Evolutionary conservation across 371 early-diverging fungal species (phyloP).

Genomic region (Rhizopus delemar): DNA sequence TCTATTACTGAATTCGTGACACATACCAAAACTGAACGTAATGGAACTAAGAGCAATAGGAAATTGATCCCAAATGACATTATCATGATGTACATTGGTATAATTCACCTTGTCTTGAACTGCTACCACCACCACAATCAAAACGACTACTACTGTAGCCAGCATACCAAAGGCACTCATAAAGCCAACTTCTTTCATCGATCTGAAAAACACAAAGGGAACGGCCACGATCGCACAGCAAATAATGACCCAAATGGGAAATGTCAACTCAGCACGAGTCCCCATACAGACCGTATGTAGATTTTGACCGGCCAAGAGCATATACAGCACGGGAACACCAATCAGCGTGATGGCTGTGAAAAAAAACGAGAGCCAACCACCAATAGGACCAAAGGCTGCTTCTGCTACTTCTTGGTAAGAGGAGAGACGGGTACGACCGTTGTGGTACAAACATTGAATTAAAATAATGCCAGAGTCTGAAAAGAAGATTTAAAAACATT

Average conservation of each 20-base stretch:
- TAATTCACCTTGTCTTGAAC: conserved; percentile 24
- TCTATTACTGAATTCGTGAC: not conserved
- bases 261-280: conserved; percentile 29
- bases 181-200: conserved; percentile 75
- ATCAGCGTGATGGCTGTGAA: conserved; percentile 65
- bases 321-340: conserved; percentile 72
- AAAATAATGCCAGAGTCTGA: conserved; percentile 69
- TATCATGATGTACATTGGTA: conserved; percentile 27
- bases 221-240: conserved; percentile 62
- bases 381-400: conserved; percentile 67
- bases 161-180: conserved; percentile 37
- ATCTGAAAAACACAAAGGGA: conserved; percentile 69
- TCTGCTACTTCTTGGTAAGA: conserved; percentile 60
- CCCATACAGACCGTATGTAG: conserved; percentile 47
- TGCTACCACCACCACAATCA: conserved; percentile 31
- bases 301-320: conserved; percentile 71
- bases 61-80: conserved; percentile 52
- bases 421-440: conserved; percentile 45
- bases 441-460: conserved; percentile 73
- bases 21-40: conserved; percentile 56
- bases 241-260: conserved; percentile 65
- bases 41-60: conserved; percentile 65
- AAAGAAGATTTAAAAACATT: conserved; percentile 22
- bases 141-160: conserved; percentile 29
- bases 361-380: conserved; percentile 62